Evolutionary conservation across 257 asterid species (phyloP).

Genomic region (Salvia rosmarinus): DNA sequence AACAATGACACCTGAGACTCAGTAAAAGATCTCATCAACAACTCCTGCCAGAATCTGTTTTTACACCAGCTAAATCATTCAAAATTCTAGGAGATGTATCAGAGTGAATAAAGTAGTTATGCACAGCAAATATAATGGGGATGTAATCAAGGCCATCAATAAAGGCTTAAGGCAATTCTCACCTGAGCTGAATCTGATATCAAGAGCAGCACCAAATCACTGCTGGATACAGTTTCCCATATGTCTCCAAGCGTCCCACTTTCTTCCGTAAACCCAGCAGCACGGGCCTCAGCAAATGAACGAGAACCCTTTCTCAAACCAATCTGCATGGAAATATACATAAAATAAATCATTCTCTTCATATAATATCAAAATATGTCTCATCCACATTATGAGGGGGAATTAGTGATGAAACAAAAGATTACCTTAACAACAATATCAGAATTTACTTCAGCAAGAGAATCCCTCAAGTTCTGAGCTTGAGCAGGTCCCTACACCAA

Average conservation of each 20-base stretch:
- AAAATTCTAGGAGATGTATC: conserved; percentile 3
- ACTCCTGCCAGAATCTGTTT: not conserved
- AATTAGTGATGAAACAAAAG: not conserved
- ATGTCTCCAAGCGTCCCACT: conserved; percentile 94
- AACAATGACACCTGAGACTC: conserved; percentile 12
- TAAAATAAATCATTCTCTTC: conserved; percentile 10
- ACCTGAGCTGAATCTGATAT: conserved; percentile 99
- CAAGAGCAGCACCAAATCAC: conserved; percentile 87
- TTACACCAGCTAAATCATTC: conserved; percentile 4
- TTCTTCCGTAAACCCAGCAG: conserved; percentile 90
- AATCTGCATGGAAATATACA: conserved; percentile 54
- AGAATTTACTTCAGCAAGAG: conserved; percentile 75
- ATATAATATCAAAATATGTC: not conserved
- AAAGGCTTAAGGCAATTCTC: conserved; percentile 19
- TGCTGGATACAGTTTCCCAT: conserved; percentile 82
- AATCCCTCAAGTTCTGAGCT: conserved; percentile 93
- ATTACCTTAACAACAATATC: conserved; percentile 86
- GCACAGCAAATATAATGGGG: not conserved
- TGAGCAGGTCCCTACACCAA: conserved; percentile 89
- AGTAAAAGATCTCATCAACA: not conserved
- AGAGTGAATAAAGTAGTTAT: not conserved
- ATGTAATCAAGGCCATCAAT: not conserved
- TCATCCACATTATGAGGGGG: not conserved
- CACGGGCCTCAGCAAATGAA: conserved; percentile 88
- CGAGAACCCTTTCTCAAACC: conserved; percentile 95